Conservation (phyloP, 2,329 filamentous ascomycete species). For the Fusarium aywerte region DNA sequence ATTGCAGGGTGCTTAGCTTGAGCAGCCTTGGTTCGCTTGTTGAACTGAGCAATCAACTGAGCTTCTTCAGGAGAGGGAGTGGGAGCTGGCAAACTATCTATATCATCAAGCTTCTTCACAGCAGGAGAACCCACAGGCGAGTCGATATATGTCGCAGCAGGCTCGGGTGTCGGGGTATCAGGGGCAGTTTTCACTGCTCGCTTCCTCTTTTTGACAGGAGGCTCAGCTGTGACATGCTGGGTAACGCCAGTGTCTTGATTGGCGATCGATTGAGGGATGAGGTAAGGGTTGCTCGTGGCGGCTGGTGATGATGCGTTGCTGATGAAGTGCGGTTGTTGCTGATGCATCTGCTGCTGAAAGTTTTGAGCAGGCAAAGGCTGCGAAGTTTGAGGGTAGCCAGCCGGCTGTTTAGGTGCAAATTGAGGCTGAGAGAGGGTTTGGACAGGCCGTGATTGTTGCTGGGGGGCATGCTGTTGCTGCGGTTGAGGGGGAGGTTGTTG, state of each 20-base stretch:
- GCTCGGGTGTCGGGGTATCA: constrained; percentile 47
- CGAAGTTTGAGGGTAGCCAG: constrained; percentile 31
- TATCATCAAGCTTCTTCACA: constrained; percentile 51
- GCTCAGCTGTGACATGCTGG: constrained; percentile 43
- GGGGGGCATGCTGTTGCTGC: constrained; percentile 25
- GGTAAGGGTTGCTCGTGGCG: constrained; percentile 37
- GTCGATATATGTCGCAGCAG: constrained; percentile 42
- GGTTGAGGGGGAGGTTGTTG: constrained; percentile 40
- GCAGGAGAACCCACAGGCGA: constrained; percentile 44
- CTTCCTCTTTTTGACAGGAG: constrained; percentile 54
- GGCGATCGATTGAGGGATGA: constrained; percentile 37
- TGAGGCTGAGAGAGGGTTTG: constrained; percentile 40
- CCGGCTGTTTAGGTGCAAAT: constrained; percentile 38
- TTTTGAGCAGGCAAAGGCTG: constrained; percentile 29
- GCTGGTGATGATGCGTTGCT: constrained; percentile 37
- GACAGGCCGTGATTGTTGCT: constrained; percentile 34
- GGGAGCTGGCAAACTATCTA: constrained; percentile 49
- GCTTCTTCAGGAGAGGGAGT: constrained; percentile 50
- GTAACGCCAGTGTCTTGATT: constrained; percentile 38
- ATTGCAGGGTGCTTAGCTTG: constrained; percentile 54
- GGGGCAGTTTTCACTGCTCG: constrained; percentile 46
- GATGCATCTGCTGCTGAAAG: constrained; percentile 43
- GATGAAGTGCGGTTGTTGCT: constrained; percentile 35
- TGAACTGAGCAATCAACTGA: constrained; percentile 52
- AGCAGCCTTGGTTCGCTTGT: constrained; percentile 52